phyloP scores from a whole-genome alignment of 805 yeast species.

The Starmerella sp. region DNA sequence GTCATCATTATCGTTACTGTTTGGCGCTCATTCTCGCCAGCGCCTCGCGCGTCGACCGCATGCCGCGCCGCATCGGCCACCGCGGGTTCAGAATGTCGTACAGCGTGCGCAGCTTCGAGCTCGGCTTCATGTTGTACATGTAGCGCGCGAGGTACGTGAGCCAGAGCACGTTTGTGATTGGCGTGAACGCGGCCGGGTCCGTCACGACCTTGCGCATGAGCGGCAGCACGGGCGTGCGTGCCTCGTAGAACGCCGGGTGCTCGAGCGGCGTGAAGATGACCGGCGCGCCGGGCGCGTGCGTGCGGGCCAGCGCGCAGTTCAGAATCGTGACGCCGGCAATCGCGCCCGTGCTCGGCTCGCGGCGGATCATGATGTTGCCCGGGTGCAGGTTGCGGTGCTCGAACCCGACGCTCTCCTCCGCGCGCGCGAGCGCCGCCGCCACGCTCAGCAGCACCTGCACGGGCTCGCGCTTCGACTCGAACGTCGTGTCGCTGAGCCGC shows the following conservation, averaged over 20 bases:
- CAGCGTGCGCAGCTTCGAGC: constrained; percentile 7
- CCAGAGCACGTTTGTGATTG: constrained; percentile 52
- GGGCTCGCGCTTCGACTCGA: constrained; percentile 32
- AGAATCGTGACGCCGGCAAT: constrained; percentile 48
- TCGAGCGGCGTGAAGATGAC: constrained; percentile 45
- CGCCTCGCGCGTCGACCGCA: constrained; percentile 17
- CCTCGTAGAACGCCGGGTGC: constrained; percentile 50
- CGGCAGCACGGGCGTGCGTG: constrained; percentile 50
- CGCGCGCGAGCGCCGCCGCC: constrained; percentile 38
- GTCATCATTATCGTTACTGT: background rate
- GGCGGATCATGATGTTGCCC: constrained; percentile 47
- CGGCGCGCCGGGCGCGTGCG: constrained; percentile 20
- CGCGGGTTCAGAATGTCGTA: constrained; percentile 7
- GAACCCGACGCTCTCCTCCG: constrained; percentile 43
- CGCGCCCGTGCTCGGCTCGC: constrained; percentile 12
- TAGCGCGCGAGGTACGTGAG: constrained; percentile 48
- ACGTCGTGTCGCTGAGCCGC: constrained; percentile 36
- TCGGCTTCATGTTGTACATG: constrained; percentile 24
- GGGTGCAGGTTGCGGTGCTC: constrained; percentile 65
- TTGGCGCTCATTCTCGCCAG: background rate
- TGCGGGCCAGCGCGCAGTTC: constrained; percentile 42
- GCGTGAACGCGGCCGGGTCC: constrained; percentile 39
- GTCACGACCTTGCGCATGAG: constrained; percentile 32
- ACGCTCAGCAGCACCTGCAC: constrained; percentile 44
- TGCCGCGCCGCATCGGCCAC: constrained; percentile 13